A percentile compares a stretch with the other conserved stretches of the same genome.
Conservation (phyloP, 2,329 filamentous ascomycete genomes). For the Myriosclerotinia curreyana region DNA sequence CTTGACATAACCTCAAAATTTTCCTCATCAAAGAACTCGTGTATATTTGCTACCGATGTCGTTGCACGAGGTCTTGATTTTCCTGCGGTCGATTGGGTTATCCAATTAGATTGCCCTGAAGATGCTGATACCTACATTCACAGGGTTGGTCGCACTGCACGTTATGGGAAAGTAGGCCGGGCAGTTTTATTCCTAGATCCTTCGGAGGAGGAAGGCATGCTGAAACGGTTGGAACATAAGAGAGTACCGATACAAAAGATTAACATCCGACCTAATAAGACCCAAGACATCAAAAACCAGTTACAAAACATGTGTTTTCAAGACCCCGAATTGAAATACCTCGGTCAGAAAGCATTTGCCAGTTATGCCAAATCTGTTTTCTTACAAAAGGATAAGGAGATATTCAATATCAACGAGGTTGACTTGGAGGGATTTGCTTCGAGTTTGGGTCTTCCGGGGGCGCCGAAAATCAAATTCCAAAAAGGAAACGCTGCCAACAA, state of each 20-base stretch:
- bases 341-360: conserved; percentile 93
- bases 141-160: conserved; percentile 88
- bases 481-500: conserved; percentile 86
- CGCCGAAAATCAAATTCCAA: conserved; percentile 88
- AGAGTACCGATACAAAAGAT: conserved; percentile 86
- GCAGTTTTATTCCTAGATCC: conserved; percentile 91
- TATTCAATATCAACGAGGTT: conserved; percentile 81
- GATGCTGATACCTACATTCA: conserved; percentile 98
- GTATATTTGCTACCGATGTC: conserved; percentile 93
- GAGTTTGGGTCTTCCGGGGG: conserved; percentile 83
- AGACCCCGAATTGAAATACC: conserved; percentile 87
- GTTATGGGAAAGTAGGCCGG: conserved; percentile 82
- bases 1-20: conserved; percentile 86
- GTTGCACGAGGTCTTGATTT: conserved; percentile 94
- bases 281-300: conserved; percentile 77
- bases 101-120: conserved; percentile 97
- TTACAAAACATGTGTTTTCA: conserved; percentile 96
- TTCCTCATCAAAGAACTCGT: conserved; percentile 74
- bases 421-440: conserved; percentile 82
- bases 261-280: conserved; percentile 85
- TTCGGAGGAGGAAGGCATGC: conserved; percentile 88
- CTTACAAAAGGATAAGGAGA: conserved; percentile 85
- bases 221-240: conserved; percentile 78
- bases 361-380: conserved; percentile 84
- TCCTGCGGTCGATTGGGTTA: conserved; percentile 95